Evolutionary conservation across 1,284 basidiomycete species (phyloP).

Genomic region (Ustilago bromivora): DNA sequence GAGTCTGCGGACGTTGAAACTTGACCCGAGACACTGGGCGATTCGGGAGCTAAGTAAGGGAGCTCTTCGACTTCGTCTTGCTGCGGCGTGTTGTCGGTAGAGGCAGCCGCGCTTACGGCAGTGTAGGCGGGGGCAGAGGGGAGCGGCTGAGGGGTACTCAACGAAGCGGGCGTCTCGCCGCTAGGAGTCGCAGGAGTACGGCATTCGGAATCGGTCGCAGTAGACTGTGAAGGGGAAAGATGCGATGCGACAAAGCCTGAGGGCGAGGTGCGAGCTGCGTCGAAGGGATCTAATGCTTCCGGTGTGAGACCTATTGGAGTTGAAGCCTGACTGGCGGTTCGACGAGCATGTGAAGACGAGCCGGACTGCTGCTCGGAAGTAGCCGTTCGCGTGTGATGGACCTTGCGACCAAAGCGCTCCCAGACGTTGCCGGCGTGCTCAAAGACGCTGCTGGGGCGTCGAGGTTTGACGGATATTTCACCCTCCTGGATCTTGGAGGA

Average conservation of each 20-base stretch:
- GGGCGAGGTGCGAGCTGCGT: constrained; percentile 20
- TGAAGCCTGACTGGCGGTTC: constrained; percentile 34
- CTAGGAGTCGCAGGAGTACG: constrained; percentile 30
- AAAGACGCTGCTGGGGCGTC: constrained; percentile 60
- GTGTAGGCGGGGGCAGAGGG: constrained; percentile 38
- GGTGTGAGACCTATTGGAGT: constrained; percentile 30
- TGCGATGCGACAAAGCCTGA: constrained; percentile 36
- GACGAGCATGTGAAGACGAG: constrained; percentile 26
- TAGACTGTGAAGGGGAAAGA: constrained; percentile 33
- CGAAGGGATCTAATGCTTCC: constrained; percentile 19
- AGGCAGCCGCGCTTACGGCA: neutral
- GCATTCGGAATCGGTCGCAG: constrained; percentile 38
- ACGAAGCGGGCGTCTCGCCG: constrained; percentile 20
- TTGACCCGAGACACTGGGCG: constrained; percentile 3
- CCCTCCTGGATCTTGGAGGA: constrained; percentile 22
- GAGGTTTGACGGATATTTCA: constrained; percentile 20
- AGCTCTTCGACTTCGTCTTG: constrained; percentile 43
- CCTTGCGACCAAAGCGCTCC: constrained; percentile 58
- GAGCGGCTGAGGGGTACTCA: constrained; percentile 29
- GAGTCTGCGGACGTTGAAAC: constrained; percentile 6
- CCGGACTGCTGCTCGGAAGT: constrained; percentile 34
- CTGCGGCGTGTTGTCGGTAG: neutral
- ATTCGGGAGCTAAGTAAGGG: constrained; percentile 38
- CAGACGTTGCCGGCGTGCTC: constrained; percentile 62
- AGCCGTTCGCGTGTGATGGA: constrained; percentile 42